These are phyloP conservation scores for Scenedesmus sp. DNA, from an alignment of 163 green algal genomes.

Conservation along the genomic window DNA sequence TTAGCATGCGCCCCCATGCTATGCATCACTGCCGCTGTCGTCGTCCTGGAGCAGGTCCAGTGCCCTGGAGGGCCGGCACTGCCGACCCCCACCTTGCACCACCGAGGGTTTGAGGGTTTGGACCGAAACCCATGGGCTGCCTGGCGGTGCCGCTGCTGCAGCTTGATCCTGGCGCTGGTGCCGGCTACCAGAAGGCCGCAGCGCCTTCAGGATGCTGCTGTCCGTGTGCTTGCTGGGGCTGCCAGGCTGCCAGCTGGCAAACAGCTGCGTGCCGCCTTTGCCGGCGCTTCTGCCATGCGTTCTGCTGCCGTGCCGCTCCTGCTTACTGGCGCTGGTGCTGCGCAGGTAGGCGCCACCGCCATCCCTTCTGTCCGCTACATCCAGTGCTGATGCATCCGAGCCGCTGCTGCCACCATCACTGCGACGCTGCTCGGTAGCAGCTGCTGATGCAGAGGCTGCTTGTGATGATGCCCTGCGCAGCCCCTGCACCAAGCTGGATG, in stretches of 20 bases:
- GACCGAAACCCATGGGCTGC: not conserved
- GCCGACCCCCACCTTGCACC: not conserved
- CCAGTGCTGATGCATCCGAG: not conserved
- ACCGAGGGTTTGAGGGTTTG: not conserved
- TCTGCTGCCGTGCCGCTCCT: not conserved
- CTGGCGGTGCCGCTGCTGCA: not conserved
- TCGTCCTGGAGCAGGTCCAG: constrained; percentile 4
- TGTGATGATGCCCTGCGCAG: not conserved
- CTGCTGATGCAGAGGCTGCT: not conserved
- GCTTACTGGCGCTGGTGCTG: not conserved
- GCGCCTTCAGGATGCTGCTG: constrained; percentile 1
- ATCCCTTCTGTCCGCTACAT: not conserved
- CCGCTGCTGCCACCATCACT: constrained; percentile 2
- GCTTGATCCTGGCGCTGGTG: not conserved
- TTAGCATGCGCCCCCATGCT: not conserved
- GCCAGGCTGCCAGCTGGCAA: not conserved
- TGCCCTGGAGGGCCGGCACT: not conserved
- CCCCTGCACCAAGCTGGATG: not conserved
- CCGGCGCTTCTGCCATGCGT: not conserved
- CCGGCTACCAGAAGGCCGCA: not conserved
- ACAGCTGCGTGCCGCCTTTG: not conserved
- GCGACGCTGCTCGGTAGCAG: not conserved
- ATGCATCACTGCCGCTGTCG: constrained; percentile 8
- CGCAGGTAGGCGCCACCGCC: not conserved
- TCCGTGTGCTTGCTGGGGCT: not conserved